Base-by-base conservation (phyloP, 306 rosid genomes). In the Neltuma alba region DNA sequence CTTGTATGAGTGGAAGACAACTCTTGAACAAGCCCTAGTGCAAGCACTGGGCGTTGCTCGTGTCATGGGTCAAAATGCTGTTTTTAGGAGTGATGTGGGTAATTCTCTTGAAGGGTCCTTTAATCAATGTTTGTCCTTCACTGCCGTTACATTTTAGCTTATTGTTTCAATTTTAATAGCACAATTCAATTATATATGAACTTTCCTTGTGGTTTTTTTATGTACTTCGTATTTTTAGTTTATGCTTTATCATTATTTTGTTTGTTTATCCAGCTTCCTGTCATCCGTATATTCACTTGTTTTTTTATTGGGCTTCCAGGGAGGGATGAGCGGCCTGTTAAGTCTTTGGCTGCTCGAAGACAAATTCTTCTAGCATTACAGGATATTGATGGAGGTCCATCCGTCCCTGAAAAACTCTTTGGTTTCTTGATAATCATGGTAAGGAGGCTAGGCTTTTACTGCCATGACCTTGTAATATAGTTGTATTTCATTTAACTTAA, bases 311-410 rank as follows among this genome's bases (percentile, higher is more conserved):
- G 72, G 45, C 70, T 27, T 81, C 58, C 77, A 95, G 99, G 99
- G 99, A 92, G n/a, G n/a, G n/a, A n/a, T n/a, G n/a, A n/a, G n/a
- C n/a, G n/a, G n/a, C n/a, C n/a, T n/a, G n/a, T n/a, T 61, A 95
- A 95, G 84, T 95, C 98, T 74, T 90, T 93, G 87, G 99, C 92
- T 71, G 97, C 92, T 83, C 98, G 99, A 86, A 91, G 99, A 78
- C 99, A 98, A 52, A 95, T 95, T 85, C 85, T 95, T 45, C 90
- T 95, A 83, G 99, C 99, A 42, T 83, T 95, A 75, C 98, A 95
- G 88, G 99, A 95, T 87, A 95, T 95, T 86, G 99, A 95, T 75
- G 99, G 99, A 83, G 94, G 98, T 79, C 99, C 99, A 74, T 95
- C 99, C 65, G 92, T 95, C 85, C 97, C 92, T 48, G 99, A 95